A percentile compares a stretch with the other conserved stretches of the same genome.
phyloP scores from a whole-genome alignment of 2,329 filamentous ascomycete genomes.

The Lecanoromycetidae sp. region DNA sequence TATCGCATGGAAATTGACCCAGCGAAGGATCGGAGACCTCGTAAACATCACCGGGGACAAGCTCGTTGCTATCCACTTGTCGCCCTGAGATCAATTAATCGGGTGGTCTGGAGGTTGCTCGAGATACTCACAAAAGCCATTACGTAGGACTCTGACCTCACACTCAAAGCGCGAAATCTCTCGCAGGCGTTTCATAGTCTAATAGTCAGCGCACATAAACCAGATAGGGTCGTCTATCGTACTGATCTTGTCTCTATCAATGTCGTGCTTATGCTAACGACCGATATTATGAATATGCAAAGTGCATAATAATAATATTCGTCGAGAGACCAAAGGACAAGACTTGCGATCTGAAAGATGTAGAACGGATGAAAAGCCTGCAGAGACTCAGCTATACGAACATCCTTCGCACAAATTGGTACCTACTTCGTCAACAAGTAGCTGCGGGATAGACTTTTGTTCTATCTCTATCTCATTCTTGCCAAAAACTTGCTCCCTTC shows the following conservation, averaged over 20 bases:
- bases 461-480: constrained; percentile 85
- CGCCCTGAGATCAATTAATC: constrained; percentile 46
- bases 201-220: constrained; percentile 5
- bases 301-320: constrained; percentile 96
- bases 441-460: constrained; percentile 69
- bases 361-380: constrained; percentile 95
- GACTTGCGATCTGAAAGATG: constrained; percentile 90
- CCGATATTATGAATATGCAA: constrained; percentile 89
- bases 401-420: constrained; percentile 7
- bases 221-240: constrained; percentile 25
- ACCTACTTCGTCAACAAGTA: constrained; percentile 74
- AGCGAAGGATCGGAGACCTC: constrained; percentile 90
- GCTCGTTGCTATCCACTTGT: constrained; percentile 69
- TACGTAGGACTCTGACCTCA: constrained; percentile 82
- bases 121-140: constrained; percentile 66
- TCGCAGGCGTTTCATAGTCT: constrained; percentile 79
- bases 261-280: constrained; percentile 81
- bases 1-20: constrained; percentile 81
- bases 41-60: constrained; percentile 92
- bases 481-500: constrained; percentile 77
- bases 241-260: constrained; percentile 78
- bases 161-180: constrained; percentile 94
- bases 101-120: constrained; percentile 2
- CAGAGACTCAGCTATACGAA: constrained; percentile 19
- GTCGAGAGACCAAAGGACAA: constrained; percentile 88